These are phyloP conservation scores for Thoreauomyces humboldtii DNA, from an alignment of 192 early-diverging fungal genomes.

Conservation along the genomic window DNA sequence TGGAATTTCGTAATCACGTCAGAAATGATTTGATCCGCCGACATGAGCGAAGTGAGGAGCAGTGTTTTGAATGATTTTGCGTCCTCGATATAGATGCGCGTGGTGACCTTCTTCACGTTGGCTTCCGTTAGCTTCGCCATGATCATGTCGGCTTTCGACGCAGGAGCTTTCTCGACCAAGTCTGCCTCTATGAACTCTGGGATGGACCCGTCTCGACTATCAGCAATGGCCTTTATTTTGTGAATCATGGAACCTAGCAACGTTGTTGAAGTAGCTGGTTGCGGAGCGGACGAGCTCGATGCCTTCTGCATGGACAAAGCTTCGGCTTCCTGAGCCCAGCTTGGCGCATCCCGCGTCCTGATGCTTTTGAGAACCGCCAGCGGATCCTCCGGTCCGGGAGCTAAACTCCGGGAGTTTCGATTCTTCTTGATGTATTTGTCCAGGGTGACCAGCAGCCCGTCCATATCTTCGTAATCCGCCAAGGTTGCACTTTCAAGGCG, in stretches of 20 bases:
- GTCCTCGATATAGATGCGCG: slow-evolving; percentile 87
- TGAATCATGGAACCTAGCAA: neutral
- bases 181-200: neutral
- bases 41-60: slow-evolving; percentile 70
- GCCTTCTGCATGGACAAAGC: neutral
- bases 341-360: slow-evolving; percentile 4
- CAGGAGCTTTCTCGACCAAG: neutral
- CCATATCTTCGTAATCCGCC: slow-evolving; percentile 38
- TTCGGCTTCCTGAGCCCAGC: slow-evolving; percentile 15
- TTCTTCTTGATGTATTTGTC: slow-evolving; percentile 27
- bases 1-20: slow-evolving; percentile 63
- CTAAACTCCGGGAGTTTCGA: slow-evolving; percentile 13
- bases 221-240: neutral
- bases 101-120: slow-evolving; percentile 56
- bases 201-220: neutral
- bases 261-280: neutral
- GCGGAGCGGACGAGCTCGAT: neutral
- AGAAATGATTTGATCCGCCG: slow-evolving; percentile 67
- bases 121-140: slow-evolving; percentile 37
- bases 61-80: slow-evolving; percentile 73
- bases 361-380: slow-evolving; percentile 7
- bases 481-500: slow-evolving; percentile 24
- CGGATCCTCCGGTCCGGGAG: neutral
- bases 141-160: slow-evolving; percentile 13
- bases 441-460: slow-evolving; percentile 23